Evolutionary conservation across 2,329 filamentous ascomycete genomes (phyloP), one percentile per base, ranked within the genome.

Genomic region (Paracamarosporium sp.): DNA sequence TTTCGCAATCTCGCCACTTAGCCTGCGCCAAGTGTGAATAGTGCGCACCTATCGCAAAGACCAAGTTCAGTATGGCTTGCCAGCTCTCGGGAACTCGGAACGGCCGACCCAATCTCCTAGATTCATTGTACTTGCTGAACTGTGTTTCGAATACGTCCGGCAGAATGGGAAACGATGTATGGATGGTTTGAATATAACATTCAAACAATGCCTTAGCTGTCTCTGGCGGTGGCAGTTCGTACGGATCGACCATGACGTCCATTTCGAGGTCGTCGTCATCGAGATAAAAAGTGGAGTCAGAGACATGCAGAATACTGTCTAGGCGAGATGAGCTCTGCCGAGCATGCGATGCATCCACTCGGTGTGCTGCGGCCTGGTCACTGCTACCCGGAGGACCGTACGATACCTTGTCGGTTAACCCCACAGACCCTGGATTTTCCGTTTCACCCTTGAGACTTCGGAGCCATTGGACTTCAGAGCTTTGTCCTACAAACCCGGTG

Each of bases 41-140:
- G 40, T 69, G 65, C 17, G 74, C 66, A 4, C 72, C 76, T 33
- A 79, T 74, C n/a, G 77, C 77, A 50, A 79, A 76, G 2, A 79
- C 66, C 12, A 78, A 55, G 50, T 79, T 78, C 15, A 79, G 48
- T 12, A 75, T 68, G 6, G 69, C 72, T 35, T 55, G 54, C 58
- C 57, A 47, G 5, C 12, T 24, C 5, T 47, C 9, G 1, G 44
- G 28, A 4, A 22, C 4, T 5, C 1, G 3, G 13, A 9, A 27
- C 7, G 41, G 17, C 28, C 13, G 5, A 1, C 28, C n/a, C 3
- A 22, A n/a, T 12, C 12, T 22, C 4, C 12, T 15, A 20, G 44
- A 22, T 5, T 20, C 27, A 25, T 31, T n/a, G 5, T 20, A 24
- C 9, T 33, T 15, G 13, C 28, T 4, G 17, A 47, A 17, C 1